These are phyloP conservation scores for Ophiostoma himal-ulmi DNA, from an alignment of 2,329 filamentous ascomycete genomes.

Conservation along the genomic window DNA sequence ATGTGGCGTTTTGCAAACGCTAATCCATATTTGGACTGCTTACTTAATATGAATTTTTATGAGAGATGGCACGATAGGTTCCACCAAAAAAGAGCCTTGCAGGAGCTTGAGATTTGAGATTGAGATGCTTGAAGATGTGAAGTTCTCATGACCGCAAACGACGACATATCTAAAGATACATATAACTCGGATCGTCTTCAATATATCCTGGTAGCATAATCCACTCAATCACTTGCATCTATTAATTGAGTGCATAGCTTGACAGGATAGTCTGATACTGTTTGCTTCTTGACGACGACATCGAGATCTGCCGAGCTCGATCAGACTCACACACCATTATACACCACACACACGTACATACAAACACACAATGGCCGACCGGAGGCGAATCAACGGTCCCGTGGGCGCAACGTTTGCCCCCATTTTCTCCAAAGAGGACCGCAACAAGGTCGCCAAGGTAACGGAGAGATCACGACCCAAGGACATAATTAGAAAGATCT, in stretches of 20 bases:
- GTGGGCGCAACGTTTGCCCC: slow-evolving; percentile 69
- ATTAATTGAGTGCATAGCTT: neutral
- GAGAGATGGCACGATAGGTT: neutral
- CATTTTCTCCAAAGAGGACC: slow-evolving; percentile 43
- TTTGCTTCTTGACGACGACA: neutral
- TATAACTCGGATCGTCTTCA: neutral
- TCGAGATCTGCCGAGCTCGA: neutral
- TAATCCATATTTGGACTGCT: neutral
- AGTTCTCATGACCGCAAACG: neutral
- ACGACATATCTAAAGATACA: neutral
- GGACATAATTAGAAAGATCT: slow-evolving; percentile 77
- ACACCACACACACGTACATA: neutral
- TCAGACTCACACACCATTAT: neutral
- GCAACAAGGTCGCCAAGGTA: slow-evolving; percentile 39
- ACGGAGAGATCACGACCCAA: slow-evolving; percentile 52
- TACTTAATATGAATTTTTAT: neutral
- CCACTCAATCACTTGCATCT: neutral
- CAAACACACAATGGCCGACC: slow-evolving; percentile 60
- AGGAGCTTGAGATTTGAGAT: neutral
- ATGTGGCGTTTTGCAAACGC: slow-evolving; percentile 12
- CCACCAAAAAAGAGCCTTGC: slow-evolving; percentile 16
- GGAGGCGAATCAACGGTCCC: slow-evolving; percentile 86
- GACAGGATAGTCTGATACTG: neutral
- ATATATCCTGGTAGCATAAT: neutral
- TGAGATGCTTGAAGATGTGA: neutral